Conservation (phyloP, 257 asterid species). For the Gentiana straminea region DNA sequence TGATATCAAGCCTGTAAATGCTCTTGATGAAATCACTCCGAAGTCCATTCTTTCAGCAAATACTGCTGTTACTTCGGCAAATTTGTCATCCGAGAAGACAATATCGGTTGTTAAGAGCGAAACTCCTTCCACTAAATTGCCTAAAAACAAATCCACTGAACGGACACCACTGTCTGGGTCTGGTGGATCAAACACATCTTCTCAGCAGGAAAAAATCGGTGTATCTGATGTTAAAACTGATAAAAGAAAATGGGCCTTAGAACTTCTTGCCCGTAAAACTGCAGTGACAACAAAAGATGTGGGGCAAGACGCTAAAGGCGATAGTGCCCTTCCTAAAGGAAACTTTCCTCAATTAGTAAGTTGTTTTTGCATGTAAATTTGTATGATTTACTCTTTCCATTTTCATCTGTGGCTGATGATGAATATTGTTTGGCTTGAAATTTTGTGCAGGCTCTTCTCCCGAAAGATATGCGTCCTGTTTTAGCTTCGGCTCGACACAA, state of each 20-base stretch:
- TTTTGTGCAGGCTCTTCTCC: slow-evolving; percentile 77
- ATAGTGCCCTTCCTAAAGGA: slow-evolving; percentile 47
- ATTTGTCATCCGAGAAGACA: slow-evolving; percentile 29
- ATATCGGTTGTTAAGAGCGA: slow-evolving; percentile 30
- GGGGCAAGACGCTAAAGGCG: slow-evolving; percentile 49
- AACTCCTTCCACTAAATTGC: slow-evolving; percentile 29
- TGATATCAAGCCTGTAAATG: slow-evolving; percentile 58
- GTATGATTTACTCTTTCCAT: slow-evolving; percentile 9
- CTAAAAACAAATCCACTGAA: slow-evolving; percentile 23
- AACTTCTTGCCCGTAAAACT: slow-evolving; percentile 81
- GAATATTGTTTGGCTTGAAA: slow-evolving; percentile 10
- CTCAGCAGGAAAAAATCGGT: slow-evolving; percentile 33
- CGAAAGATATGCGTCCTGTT: slow-evolving; percentile 88
- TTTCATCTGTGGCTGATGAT: slow-evolving; percentile 10
- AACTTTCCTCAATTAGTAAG: slow-evolving; percentile 61
- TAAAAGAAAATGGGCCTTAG: slow-evolving; percentile 92
- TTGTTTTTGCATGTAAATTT: slow-evolving; percentile 11
- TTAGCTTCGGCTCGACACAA: slow-evolving; percentile 68
- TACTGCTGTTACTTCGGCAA: slow-evolving; percentile 19
- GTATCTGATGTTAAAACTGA: slow-evolving; percentile 49
- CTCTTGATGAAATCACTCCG: slow-evolving; percentile 18
- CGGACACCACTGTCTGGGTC: slow-evolving; percentile 19
- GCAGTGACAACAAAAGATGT: slow-evolving; percentile 42
- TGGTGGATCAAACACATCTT: slow-evolving; percentile 22
- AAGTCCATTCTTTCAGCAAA: slow-evolving; percentile 15